Percentiles rank a stretch among this genome's conserved stretches.
Evolutionary conservation across 495 filamentous ascomycete species (phyloP).

Genomic region (Massariosphaeria phaeospora): DNA sequence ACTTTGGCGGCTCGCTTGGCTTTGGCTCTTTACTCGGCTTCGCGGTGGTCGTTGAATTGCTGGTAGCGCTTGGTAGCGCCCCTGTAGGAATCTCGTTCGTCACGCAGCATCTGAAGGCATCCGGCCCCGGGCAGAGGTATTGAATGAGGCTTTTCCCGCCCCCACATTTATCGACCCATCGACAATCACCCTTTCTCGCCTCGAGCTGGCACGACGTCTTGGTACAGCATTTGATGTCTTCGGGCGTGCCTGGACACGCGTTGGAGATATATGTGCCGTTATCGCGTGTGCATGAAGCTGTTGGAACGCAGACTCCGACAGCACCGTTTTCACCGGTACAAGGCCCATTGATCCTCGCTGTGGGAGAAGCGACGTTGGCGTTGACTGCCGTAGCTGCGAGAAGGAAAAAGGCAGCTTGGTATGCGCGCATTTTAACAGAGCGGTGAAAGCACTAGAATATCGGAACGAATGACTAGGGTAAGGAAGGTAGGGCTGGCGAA

Average conservation of each 20-base stretch:
- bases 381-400: not conserved
- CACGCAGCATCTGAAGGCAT: slow-evolving; percentile 19
- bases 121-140: slow-evolving; percentile 20
- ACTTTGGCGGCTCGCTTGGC: not conserved
- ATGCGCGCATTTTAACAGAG: not conserved
- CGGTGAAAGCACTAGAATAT: not conserved
- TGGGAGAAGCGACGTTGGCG: slow-evolving; percentile 3
- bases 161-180: slow-evolving; percentile 14
- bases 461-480: slow-evolving; percentile 4
- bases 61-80: not conserved
- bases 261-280: slow-evolving; percentile 20
- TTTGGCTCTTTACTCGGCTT: not conserved
- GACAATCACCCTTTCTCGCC: slow-evolving; percentile 12
- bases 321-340: slow-evolving; percentile 16
- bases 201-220: slow-evolving; percentile 7
- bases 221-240: slow-evolving; percentile 28
- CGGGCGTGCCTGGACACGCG: slow-evolving; percentile 20
- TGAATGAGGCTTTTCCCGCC: slow-evolving; percentile 1
- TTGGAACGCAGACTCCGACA: slow-evolving; percentile 20
- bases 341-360: slow-evolving; percentile 9
- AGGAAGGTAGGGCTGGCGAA: not conserved
- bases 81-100: not conserved
- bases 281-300: slow-evolving; percentile 13
- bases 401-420: not conserved
- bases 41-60: not conserved